These are phyloP conservation scores for Metarhizium guizhouense DNA, from an alignment of 2,329 filamentous ascomycete genomes.

Conservation along the genomic window DNA sequence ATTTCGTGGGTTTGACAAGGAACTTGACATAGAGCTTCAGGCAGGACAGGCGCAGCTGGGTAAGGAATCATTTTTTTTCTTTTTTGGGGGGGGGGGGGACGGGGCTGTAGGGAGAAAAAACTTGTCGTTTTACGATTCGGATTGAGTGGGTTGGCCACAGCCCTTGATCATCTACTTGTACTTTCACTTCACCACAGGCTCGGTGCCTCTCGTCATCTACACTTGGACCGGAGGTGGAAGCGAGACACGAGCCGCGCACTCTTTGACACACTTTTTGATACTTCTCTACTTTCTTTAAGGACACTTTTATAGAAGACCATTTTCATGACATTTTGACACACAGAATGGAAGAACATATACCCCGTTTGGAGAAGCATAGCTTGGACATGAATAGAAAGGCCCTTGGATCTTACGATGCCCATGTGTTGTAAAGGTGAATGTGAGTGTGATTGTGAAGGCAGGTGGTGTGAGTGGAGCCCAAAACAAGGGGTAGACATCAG, in stretches of 20 bases:
- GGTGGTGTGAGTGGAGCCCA: background rate
- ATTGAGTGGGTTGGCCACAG: background rate
- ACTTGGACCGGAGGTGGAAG: background rate
- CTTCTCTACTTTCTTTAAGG: background rate
- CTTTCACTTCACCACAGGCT: background rate
- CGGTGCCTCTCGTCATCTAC: background rate
- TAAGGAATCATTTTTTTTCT: background rate
- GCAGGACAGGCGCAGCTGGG: slow-evolving; percentile 4
- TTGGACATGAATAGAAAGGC: background rate
- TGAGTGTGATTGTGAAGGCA: background rate
- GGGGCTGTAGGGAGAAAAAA: background rate
- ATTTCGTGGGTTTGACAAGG: background rate
- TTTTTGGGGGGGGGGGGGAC: background rate
- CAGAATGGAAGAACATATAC: background rate
- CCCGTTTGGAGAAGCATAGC: background rate
- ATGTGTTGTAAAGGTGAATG: no score
- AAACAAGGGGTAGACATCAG: background rate
- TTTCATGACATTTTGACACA: background rate
- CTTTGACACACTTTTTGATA: background rate
- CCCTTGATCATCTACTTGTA: background rate
- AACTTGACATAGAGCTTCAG: background rate
- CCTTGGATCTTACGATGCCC: background rate
- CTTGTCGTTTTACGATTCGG: background rate
- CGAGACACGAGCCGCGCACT: background rate
- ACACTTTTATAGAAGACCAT: background rate